Percentiles rank a stretch among this genome's conserved stretches.
Evolutionary conservation across 306 rosid species (phyloP).

Genomic region (Lotus japonicus): DNA sequence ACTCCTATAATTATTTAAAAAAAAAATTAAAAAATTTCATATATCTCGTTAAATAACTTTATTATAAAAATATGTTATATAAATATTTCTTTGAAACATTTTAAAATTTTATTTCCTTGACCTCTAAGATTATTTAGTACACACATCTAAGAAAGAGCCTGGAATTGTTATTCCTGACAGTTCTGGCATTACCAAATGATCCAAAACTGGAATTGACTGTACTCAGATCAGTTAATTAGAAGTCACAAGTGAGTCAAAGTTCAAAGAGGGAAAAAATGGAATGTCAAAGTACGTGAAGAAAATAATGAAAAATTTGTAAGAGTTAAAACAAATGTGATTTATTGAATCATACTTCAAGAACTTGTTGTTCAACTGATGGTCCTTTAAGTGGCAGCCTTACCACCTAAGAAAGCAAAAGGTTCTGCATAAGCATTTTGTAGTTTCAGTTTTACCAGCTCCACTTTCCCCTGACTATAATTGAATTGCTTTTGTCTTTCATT

Average conservation of each 20-base stretch:
- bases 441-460: slow-evolving; percentile 99
- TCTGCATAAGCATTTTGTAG: slow-evolving; percentile 96
- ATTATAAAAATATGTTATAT: too few relatives aligned
- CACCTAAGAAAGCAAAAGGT: slow-evolving; percentile 97
- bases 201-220: slow-evolving; percentile 99
- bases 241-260: slow-evolving; percentile 17
- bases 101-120: too few relatives aligned
- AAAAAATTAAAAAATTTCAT: too few relatives aligned
- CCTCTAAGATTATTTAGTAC: slow-evolving; percentile 15
- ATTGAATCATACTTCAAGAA: slow-evolving; percentile 74
- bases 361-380: slow-evolving; percentile 96
- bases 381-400: slow-evolving; percentile 93
- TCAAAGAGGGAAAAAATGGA: background rate
- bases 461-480: slow-evolving; percentile 99
- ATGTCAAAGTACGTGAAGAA: background rate
- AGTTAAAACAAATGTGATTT: background rate
- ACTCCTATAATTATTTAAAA: too few relatives aligned
- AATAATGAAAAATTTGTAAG: background rate
- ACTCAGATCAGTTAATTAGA: slow-evolving; percentile 20
- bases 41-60: too few relatives aligned
- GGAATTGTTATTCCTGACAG: slow-evolving; percentile 95
- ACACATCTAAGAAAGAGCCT: slow-evolving; percentile 44
- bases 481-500: slow-evolving; percentile 87
- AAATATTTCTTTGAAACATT: too few relatives aligned
- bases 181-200: slow-evolving; percentile 99